Conservation (phyloP, 257 asterid species). For the Thymus quinquecostatus region DNA sequence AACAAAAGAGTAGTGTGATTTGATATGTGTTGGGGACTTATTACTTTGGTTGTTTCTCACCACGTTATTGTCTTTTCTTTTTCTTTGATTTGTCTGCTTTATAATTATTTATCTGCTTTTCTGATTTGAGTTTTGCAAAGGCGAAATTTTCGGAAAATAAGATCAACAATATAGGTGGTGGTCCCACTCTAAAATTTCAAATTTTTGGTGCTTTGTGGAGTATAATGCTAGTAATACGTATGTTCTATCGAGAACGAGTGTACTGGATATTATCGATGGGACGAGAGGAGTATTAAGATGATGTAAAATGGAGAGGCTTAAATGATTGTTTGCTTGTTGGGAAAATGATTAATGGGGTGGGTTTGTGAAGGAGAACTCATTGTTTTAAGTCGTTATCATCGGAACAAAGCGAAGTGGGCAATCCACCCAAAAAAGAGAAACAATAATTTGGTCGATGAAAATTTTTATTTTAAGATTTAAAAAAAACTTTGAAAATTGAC, state of each 20-base stretch:
- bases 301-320: not conserved
- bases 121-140: slow-evolving; percentile 36
- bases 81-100: slow-evolving; percentile 25
- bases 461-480: too few relatives aligned
- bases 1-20: not conserved
- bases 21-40: slow-evolving; percentile 10
- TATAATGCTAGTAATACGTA: too few relatives aligned
- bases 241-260: too few relatives aligned
- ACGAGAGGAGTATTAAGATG: too few relatives aligned
- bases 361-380: slow-evolving; percentile 18
- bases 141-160: slow-evolving; percentile 37
- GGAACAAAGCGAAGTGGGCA: slow-evolving; percentile 58
- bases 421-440: slow-evolving; percentile 52
- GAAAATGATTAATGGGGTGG: not conserved
- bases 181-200: slow-evolving; percentile 28
- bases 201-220: too few relatives aligned
- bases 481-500: slow-evolving; percentile 27
- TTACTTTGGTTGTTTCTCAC: not conserved
- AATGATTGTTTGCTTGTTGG: slow-evolving; percentile 37
- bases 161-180: slow-evolving; percentile 17
- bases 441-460: slow-evolving; percentile 42
- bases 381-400: slow-evolving; percentile 31
- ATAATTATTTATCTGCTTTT: slow-evolving; percentile 32
- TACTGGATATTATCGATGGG: too few relatives aligned
- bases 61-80: not conserved